Evolutionary conservation across 306 rosid species (phyloP), one percentile per base, ranked within the genome.

Genomic region (Trichosanthes truncata): DNA sequence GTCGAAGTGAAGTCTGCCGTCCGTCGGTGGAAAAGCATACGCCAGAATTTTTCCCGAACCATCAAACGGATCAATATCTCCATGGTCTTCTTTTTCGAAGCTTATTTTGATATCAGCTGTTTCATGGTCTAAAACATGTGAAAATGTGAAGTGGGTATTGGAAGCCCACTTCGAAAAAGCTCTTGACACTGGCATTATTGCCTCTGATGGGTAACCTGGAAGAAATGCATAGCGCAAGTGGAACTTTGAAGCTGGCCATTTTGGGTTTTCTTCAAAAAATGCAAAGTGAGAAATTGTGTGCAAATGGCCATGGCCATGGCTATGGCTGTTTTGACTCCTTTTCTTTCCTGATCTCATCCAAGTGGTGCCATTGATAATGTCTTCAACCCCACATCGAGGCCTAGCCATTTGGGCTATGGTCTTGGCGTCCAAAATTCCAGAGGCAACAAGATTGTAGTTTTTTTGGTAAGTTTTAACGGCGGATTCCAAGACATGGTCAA

Each of bases 351-450:
- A 68, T 11, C 53, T 29, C 88, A 85, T 85, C 40, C 81, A 56
- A 5, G 85, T 79, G 38, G 57, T 77, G 18, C 81, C 81, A 2
- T 65, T 78, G 4, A 65, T 18, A 5, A 86, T 43, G 55, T 88
- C 89, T 0, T 89, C 51, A 1, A 84, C 72, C 3, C 90, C 92
- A 38, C 92, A 89, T 20, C 92, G 82, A 38, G 92, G 88, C 36
- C 14, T 84, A 1, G 61, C 60, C 87, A 86, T 86, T 29, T 12
- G 79, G 0, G 86, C 29, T 14, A 89, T 1, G 3, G 92, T 89
- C 57, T 65, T 56, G 10, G 56, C 25, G 23, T 86, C 85, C 14
- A 89, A 9, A 0, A 23, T 46, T 53, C 92, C 90, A 0, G 81
- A 74, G 49, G 69, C 38, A 3, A 17, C 52, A 48, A 88, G 51